Conservation (phyloP, 805 yeast genomes). For the Lipomyces mesembrius region DNA sequence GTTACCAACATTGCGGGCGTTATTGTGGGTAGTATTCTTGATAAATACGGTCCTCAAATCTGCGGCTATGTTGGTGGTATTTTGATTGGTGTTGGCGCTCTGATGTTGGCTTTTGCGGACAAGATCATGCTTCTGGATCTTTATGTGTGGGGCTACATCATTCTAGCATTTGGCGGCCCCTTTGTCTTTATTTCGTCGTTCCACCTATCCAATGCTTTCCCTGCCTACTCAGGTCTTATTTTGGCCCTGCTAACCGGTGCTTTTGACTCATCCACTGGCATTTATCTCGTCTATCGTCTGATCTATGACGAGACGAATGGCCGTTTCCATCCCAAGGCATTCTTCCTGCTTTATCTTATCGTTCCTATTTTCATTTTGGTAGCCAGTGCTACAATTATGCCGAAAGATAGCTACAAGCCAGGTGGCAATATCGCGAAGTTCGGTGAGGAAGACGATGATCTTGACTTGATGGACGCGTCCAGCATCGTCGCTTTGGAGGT, state of each 20-base stretch:
- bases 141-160: slow-evolving; percentile 72
- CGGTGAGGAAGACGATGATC: slow-evolving; percentile 62
- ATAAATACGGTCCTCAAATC: slow-evolving; percentile 76
- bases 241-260: slow-evolving; percentile 90
- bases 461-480: slow-evolving; percentile 60
- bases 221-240: slow-evolving; percentile 77
- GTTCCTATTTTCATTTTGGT: slow-evolving; percentile 79
- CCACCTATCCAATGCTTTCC: slow-evolving; percentile 87
- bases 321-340: slow-evolving; percentile 55
- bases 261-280: slow-evolving; percentile 89
- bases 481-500: slow-evolving; percentile 48
- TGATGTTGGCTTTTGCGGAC: slow-evolving; percentile 51
- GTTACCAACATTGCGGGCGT: slow-evolving; percentile 82
- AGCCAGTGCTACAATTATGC: slow-evolving; percentile 82
- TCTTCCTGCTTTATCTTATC: slow-evolving; percentile 68
- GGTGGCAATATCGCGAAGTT: slow-evolving; percentile 60
- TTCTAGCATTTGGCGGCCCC: slow-evolving; percentile 90
- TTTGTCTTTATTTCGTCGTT: slow-evolving; percentile 88
- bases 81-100: slow-evolving; percentile 62
- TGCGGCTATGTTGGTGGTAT: slow-evolving; percentile 76
- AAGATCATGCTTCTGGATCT: slow-evolving; percentile 56
- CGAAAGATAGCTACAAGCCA: slow-evolving; percentile 72
- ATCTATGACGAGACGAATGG: slow-evolving; percentile 54
- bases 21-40: slow-evolving; percentile 79
- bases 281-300: slow-evolving; percentile 74